These are phyloP conservation scores for Metarhizium anisopliae DNA, from an alignment of 2,329 filamentous ascomycete genomes.

Conservation along the genomic window DNA sequence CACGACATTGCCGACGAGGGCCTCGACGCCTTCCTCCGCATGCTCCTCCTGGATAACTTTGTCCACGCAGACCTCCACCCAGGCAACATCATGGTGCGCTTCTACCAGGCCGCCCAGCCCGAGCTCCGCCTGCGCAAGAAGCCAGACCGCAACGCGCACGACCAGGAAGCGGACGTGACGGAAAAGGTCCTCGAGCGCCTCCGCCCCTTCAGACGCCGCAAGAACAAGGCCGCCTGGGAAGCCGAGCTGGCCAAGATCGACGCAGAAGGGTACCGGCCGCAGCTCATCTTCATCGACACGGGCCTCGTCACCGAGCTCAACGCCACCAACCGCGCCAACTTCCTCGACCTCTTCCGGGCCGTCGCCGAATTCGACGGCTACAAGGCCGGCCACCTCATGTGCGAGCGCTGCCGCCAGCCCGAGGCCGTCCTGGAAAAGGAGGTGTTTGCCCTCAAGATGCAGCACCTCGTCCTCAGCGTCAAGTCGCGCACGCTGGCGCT, in stretches of 20 bases:
- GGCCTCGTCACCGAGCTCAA: conserved; percentile 93
- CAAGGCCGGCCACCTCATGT: conserved; percentile 91
- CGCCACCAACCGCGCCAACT: conserved; percentile 75
- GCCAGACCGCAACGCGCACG: conserved; percentile 21
- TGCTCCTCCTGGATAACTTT: conserved; percentile 96
- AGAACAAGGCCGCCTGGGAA: conserved; percentile 62
- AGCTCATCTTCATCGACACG: conserved; percentile 95
- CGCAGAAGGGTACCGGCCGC: conserved; percentile 79
- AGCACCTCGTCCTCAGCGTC: conserved; percentile 84
- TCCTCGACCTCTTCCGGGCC: conserved; percentile 90
- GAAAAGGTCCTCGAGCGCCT: conserved; percentile 78
- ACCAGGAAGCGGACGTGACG: conserved; percentile 64
- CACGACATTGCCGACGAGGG: conserved; percentile 92
- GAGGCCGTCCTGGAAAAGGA: conserved; percentile 83
- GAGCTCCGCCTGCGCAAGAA: conserved; percentile 37
- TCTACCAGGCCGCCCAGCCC: conserved; percentile 75
- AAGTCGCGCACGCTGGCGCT: conserved; percentile 87
- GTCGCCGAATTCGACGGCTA: conserved; percentile 97
- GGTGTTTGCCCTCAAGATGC: conserved; percentile 91
- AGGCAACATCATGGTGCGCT: conserved; percentile 98
- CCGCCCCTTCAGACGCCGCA: conserved; percentile 56
- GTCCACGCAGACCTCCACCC: conserved; percentile 94
- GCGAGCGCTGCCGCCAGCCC: conserved; percentile 86
- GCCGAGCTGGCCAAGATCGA: conserved; percentile 69
- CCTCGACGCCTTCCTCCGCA: conserved; percentile 88